These are phyloP conservation scores for Rhodomyrtus psidioides DNA, from an alignment of 441 rosid genomes.

Conservation along the genomic window DNA sequence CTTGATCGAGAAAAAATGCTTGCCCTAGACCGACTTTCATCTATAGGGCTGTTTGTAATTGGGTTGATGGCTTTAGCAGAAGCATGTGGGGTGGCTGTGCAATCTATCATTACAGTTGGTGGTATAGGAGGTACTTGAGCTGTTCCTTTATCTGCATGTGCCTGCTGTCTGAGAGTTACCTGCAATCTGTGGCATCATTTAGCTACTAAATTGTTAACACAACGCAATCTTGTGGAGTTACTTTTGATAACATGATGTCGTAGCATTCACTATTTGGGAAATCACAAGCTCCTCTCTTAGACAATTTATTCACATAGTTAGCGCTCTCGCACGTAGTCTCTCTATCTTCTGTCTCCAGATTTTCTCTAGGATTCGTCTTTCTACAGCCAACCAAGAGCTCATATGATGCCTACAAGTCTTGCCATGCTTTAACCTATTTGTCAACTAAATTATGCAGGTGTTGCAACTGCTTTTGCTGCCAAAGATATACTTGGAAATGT, in stretches of 20 bases:
- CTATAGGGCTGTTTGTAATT: slow-evolving; percentile 68
- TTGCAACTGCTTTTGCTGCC: slow-evolving; percentile 97
- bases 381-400: neutral
- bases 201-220: neutral
- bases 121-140: slow-evolving; percentile 77
- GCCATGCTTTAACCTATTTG: neutral
- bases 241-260: neutral
- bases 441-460: slow-evolving; percentile 42
- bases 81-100: slow-evolving; percentile 95
- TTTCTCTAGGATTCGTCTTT: neutral
- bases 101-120: slow-evolving; percentile 85
- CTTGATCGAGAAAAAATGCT: slow-evolving; percentile 55
- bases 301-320: neutral
- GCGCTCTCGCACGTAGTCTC: accelerated
- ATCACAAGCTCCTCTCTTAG: neutral
- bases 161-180: neutral
- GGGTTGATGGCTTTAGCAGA: slow-evolving; percentile 87
- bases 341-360: neutral
- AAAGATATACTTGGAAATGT: slow-evolving; percentile 86
- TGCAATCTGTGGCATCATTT: neutral
- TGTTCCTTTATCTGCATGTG: neutral
- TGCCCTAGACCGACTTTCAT: slow-evolving; percentile 71
- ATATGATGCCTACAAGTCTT: neutral
- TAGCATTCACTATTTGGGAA: neutral
- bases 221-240: neutral